A percentile compares a stretch with the other conserved stretches of the same genome.
These are phyloP conservation scores for Kluyveromyces sp. DNA, from an alignment of 1,139 yeast genomes.

Conservation along the genomic window DNA sequence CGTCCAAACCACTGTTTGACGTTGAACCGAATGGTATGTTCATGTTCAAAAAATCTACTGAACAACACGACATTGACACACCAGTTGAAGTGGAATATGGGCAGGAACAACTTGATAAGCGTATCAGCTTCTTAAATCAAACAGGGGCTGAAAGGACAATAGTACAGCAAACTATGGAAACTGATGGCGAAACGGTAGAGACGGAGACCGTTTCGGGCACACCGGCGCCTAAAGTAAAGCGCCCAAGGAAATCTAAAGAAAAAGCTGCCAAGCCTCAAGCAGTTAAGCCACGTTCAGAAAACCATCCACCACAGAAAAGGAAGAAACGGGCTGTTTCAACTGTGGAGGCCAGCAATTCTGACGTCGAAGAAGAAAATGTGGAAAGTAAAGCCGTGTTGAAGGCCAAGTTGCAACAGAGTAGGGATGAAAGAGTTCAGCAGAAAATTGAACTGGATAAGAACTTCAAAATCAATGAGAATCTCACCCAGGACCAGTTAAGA, in stretches of 20 bases:
- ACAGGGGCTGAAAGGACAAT: constrained; percentile 7
- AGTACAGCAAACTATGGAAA: constrained; percentile 8
- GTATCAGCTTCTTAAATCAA: constrained; percentile 47
- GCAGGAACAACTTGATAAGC: constrained; percentile 54
- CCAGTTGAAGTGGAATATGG: constrained; percentile 68
- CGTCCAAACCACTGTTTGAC: constrained; percentile 57
- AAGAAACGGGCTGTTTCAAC: constrained; percentile 1
- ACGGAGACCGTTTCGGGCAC: not conserved
- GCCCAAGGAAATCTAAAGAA: not conserved
- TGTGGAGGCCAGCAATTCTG: not conserved
- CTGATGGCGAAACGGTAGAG: not conserved
- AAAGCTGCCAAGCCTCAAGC: constrained; percentile 2
- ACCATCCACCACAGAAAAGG: constrained; percentile 1
- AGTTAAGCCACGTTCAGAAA: constrained; percentile 1
- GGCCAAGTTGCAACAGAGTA: constrained; percentile 4
- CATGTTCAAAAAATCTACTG: constrained; percentile 45
- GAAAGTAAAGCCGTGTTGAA: constrained; percentile 1
- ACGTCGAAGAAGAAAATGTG: not conserved
- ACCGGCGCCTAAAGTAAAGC: not conserved
- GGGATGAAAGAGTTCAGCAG: constrained; percentile 5
- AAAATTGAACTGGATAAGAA: constrained; percentile 8
- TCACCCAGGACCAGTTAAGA: constrained; percentile 20
- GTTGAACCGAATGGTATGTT: constrained; percentile 34
- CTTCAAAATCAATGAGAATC: constrained; percentile 7
- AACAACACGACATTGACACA: constrained; percentile 60